A percentile compares a stretch with the other conserved stretches of the same genome.
Evolutionary conservation across 805 yeast species (phyloP).

Genomic region (Myxozyma vanderwaltii): DNA sequence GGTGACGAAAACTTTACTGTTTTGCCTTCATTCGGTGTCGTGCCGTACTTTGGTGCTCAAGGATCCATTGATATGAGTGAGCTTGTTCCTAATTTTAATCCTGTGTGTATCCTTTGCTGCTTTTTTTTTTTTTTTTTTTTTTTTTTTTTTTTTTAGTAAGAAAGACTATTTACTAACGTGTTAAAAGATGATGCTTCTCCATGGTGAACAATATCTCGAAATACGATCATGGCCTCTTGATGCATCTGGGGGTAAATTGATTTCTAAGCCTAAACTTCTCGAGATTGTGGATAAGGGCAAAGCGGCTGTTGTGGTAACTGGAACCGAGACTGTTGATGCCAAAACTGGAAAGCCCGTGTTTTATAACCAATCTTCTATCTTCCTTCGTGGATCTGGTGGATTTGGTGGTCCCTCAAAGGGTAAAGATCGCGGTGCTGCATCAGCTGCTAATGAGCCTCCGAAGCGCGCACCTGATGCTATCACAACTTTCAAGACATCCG

Average conservation of each 20-base stretch:
- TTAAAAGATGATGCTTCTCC: conserved; percentile 66
- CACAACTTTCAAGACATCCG: conserved; percentile 56
- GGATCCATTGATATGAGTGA: conserved; percentile 53
- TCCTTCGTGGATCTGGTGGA: conserved; percentile 72
- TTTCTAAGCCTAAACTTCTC: conserved; percentile 66
- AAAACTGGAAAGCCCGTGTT: conserved; percentile 69
- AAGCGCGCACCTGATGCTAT: conserved; percentile 66
- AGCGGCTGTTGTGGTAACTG: conserved; percentile 75
- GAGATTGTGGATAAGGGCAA: conserved; percentile 82
- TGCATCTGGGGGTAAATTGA: conserved; percentile 51
- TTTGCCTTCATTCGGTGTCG: conserved; percentile 85
- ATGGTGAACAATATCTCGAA: conserved; percentile 92
- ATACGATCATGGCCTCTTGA: conserved; percentile 78
- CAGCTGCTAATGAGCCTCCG: conserved; percentile 65
- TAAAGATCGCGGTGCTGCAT: conserved; percentile 61
- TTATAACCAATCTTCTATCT: conserved; percentile 80
- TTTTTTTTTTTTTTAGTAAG: no score
- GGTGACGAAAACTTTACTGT: conserved; percentile 75
- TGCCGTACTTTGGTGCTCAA: conserved; percentile 74
- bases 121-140: not conserved
- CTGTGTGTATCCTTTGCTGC: conserved; percentile 40
- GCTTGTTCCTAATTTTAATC: conserved; percentile 79
- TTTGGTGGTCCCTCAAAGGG: conserved; percentile 55
- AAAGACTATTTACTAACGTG: conserved; percentile 5
- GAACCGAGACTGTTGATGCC: conserved; percentile 67